Base-by-base conservation (phyloP, 495 filamentous ascomycete genomes). In the Penicillium ucsense region DNA sequence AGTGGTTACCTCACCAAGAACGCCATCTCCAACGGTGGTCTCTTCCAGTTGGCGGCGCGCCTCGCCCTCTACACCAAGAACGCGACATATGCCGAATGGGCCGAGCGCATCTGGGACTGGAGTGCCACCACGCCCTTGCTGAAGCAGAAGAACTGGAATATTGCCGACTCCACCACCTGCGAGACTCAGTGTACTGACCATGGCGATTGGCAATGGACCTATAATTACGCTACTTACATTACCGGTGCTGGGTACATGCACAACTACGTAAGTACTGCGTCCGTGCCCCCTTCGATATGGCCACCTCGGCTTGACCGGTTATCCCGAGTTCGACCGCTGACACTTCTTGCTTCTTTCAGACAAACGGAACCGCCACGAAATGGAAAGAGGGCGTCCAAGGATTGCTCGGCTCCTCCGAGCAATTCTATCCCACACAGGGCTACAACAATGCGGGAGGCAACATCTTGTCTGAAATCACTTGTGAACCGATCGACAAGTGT, bases 1-100 rank as follows among this genome's bases (percentile, higher is more conserved):
- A 80, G 70, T 28, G 89, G 89, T 7, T 94, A 85, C 63, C 76
- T 79, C 52, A 89, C 84, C 66, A 89, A 89, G 61, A 90, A 91
- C 67, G 75, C 79, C 31, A 82, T 88, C 41, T 83, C 84, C 35
- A 88, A 88, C 61, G 86, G 84, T 4, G 80, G 79, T 49, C 80
- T 92, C 54, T 88, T 91, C 64, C 86, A 89, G 59, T 68, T 92
- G n/a, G 81, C 83, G n/a, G 75, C 86, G 0, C 81, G 87, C 1
- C 70, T 92, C 8, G 83, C 78, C 3, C 71, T 79, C 9, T 89
- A 86, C 60, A 90, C 87, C 5, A 79, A 80, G 34, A 89, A 91
- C 61, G 57, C 78, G 41, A 88, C 85, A 0, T 91, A 91, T 58
- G 74, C 75, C 3, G 72, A 84, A 37, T 89, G 86, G 86, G 86